phyloP scores from a whole-genome alignment of 1,139 yeast species.

The Blastobotrys malaysiensis region DNA sequence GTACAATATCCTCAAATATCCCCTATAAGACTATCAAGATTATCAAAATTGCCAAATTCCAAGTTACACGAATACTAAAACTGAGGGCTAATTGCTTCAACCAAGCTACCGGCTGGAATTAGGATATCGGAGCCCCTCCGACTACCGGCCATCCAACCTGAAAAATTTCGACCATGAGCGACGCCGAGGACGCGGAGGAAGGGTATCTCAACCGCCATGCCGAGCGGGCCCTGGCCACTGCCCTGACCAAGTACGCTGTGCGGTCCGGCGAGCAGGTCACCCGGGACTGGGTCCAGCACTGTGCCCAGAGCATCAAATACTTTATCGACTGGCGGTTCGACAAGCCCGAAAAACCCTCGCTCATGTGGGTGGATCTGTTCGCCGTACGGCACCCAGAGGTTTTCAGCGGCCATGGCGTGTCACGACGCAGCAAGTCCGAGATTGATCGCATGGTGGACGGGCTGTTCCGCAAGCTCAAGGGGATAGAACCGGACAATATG shows the following conservation, averaged over 20 bases:
- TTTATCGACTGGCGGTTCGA: background rate
- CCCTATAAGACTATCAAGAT: too few species aligned
- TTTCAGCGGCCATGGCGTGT: background rate
- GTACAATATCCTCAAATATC: too few species aligned
- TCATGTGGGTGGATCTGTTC: background rate
- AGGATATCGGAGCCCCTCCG: background rate
- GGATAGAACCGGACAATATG: background rate
- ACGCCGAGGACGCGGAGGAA: background rate
- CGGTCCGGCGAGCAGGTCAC: background rate
- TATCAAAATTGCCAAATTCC: too few species aligned
- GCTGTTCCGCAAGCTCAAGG: background rate
- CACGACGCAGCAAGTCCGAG: background rate
- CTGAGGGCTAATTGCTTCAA: too few species aligned
- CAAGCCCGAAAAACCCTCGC: background rate
- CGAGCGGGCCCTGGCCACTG: background rate
- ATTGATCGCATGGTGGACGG: background rate
- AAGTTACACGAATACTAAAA: too few species aligned
- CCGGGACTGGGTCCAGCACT: background rate
- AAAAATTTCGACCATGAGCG: background rate
- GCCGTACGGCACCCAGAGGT: background rate
- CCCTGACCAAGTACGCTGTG: background rate
- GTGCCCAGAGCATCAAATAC: background rate
- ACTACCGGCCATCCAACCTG: background rate
- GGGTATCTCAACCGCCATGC: background rate
- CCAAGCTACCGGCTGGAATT: background rate